phyloP scores from a whole-genome alignment of 2,329 filamentous ascomycete species.

The Fusarium luffae region DNA sequence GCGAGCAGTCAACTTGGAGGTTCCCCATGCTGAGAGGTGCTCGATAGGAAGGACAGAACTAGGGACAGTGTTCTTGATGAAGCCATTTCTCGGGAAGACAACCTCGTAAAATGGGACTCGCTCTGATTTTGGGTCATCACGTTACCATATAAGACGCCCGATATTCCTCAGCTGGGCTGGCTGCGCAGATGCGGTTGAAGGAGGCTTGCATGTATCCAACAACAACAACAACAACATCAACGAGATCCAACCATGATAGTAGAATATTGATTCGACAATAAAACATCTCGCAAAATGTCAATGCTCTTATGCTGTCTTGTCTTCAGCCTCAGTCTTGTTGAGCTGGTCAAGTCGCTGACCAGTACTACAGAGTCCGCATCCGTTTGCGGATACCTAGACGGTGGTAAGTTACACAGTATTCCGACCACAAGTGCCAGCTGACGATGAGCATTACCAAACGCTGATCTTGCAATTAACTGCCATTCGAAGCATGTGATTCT shows the following conservation, averaged over 20 bases:
- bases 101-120: not conserved
- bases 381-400: constrained; percentile 16
- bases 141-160: not conserved
- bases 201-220: not conserved
- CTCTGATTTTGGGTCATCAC: not conserved
- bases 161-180: not conserved
- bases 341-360: not conserved
- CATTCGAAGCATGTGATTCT: not conserved
- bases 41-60: not conserved
- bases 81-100: not conserved
- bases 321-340: not conserved
- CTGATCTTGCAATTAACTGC: not conserved
- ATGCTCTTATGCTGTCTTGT: not conserved
- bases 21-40: not conserved
- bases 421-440: not conserved
- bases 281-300: not conserved
- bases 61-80: not conserved
- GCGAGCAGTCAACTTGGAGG: not conserved
- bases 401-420: not conserved
- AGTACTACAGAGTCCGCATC: not conserved
- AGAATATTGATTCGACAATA: not conserved
- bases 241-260: not conserved
- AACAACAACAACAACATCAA: not conserved
- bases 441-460: not conserved
- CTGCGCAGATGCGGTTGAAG: not conserved